Conservation (phyloP, 352 stramenopile genomes). For the Peronospora belbahrii region DNA sequence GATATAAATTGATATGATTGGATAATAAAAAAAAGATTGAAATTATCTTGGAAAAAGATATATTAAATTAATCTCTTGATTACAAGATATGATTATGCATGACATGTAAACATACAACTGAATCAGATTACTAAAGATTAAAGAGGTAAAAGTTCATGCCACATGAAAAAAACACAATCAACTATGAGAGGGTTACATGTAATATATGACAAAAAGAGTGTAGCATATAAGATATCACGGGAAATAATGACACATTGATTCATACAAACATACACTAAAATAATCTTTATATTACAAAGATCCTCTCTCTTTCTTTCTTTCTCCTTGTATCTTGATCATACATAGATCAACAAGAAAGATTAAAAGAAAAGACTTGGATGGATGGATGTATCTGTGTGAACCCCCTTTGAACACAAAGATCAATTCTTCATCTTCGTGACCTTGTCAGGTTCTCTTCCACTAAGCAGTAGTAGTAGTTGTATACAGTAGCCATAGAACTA, state of each 20-base stretch:
- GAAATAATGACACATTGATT: slow-evolving; percentile 21
- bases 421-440: slow-evolving; percentile 55
- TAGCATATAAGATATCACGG: too few species aligned
- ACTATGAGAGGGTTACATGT: too few species aligned
- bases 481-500: not conserved
- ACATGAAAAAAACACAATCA: slow-evolving; percentile 8
- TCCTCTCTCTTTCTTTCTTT: slow-evolving; percentile 11
- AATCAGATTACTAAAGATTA: slow-evolving; percentile 85
- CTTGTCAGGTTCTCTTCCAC: slow-evolving; percentile 30
- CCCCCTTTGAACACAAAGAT: slow-evolving; percentile 59
- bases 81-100: too few species aligned
- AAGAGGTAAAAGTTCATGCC: slow-evolving; percentile 32
- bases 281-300: not conserved
- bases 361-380: too few species aligned
- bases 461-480: slow-evolving; percentile 10
- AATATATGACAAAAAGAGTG: too few species aligned
- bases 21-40: not conserved
- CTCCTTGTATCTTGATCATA: not conserved
- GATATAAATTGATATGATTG: slow-evolving; percentile 11
- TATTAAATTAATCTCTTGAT: too few species aligned
- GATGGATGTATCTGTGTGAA: slow-evolving; percentile 44
- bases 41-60: too few species aligned
- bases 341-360: not conserved
- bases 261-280: slow-evolving; percentile 15
- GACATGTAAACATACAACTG: slow-evolving; percentile 25